Base-by-base conservation (phyloP, 495 filamentous ascomycete species). In the Penicillium manginii region DNA sequence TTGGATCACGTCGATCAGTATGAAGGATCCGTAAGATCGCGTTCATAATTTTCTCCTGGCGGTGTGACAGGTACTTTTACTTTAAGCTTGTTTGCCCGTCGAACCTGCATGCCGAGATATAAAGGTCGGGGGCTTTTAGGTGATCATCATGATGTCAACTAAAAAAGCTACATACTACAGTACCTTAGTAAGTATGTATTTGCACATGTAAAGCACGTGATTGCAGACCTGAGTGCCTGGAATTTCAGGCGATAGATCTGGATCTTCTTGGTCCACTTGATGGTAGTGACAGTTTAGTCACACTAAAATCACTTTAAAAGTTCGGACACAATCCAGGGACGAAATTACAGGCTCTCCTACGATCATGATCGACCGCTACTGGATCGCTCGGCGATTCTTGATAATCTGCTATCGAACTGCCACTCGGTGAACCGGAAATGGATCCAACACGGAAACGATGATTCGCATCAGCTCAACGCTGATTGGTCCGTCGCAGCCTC, bases 401-500 rank as follows among this genome's bases (percentile, higher is more conserved):
- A 26, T 47, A 39, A 26, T 23, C 21, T 47, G 45, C 21, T 12
- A 3, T 22, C 21, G 22, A 52, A 19, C 23, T 33, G 12, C 10
- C 11, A 48, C 46, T 55, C 61, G 56, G 61, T 59, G 61, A 63
- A 37, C 47, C 52, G 32, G 18, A 52, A 29, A 52, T 47, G 33
- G 29, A 32, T 40, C 35, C 54, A 52, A 57, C 42, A 45, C 50
- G 23, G 42, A 43, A 6, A 14, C 22, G 43, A 11, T 58, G 66
- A 67, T 72, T 72, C 66, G 42, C 57, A 73, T 74, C 67, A 60
- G 54, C 62, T 17, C 45, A 10, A 1, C 56, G 51, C 55, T 63
- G 37, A 76, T 76, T 76, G 73, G 73, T 55, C 42, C 61, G 42
- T 43, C 54, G 55, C 58, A 66, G 62, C 65, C 67, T 62, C 63